A percentile compares a stretch with the other conserved stretches of the same genome.
Conservation (phyloP, 1,284 basidiomycete genomes). For the Thecaphora frezii region DNA sequence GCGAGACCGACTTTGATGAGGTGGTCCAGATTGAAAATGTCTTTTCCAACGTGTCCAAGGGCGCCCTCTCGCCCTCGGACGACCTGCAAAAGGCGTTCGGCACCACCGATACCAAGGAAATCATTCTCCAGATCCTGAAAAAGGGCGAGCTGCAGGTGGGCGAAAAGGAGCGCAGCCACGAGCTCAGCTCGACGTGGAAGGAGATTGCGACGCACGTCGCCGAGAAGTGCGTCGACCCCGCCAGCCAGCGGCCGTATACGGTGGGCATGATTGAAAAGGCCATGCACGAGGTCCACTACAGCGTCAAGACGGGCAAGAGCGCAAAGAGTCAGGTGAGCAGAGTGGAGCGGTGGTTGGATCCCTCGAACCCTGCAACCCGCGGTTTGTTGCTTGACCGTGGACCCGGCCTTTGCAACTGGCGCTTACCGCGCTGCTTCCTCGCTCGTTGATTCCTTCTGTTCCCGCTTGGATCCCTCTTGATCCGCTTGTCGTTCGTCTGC, state of each 20-base stretch:
- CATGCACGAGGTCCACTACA: constrained; percentile 90
- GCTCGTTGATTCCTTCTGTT: not conserved
- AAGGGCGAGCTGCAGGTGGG: constrained; percentile 97
- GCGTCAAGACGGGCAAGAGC: constrained; percentile 81
- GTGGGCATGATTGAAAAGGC: constrained; percentile 98
- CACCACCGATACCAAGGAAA: constrained; percentile 71
- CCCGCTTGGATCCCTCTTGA: not conserved
- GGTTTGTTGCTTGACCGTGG: too few species aligned
- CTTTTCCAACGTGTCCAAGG: constrained; percentile 95
- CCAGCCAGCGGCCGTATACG: constrained; percentile 83
- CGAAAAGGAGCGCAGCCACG: constrained; percentile 92
- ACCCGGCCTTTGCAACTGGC: too few species aligned
- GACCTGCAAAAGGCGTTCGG: constrained; percentile 91
- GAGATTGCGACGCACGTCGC: constrained; percentile 93
- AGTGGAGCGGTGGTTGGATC: not conserved
- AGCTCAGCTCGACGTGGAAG: constrained; percentile 77
- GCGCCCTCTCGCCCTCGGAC: constrained; percentile 82
- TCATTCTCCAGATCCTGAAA: constrained; percentile 85
- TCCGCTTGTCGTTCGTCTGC: too few species aligned
- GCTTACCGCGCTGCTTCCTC: too few species aligned
- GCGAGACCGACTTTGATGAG: constrained; percentile 88
- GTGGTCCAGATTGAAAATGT: constrained; percentile 96
- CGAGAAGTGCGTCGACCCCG: constrained; percentile 91
- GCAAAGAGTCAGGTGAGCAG: constrained; percentile 67
- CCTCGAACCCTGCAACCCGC: too few species aligned